These are phyloP conservation scores for Opeltia flavorubescens DNA, from an alignment of 495 filamentous ascomycete species.

Conservation along the genomic window DNA sequence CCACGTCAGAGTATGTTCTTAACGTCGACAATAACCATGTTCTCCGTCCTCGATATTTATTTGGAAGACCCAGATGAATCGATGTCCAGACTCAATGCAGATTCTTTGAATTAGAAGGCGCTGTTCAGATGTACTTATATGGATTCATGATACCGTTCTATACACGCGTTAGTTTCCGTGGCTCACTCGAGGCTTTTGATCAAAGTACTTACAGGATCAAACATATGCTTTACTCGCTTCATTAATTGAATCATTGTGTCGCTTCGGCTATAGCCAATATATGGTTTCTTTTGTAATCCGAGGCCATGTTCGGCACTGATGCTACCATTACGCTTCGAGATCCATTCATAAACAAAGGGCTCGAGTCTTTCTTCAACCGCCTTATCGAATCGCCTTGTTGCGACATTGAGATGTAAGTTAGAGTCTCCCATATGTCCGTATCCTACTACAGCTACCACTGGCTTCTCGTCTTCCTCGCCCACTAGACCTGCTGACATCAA, in stretches of 20 bases:
- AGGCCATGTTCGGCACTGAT: constrained; percentile 95
- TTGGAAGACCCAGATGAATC: too few species aligned
- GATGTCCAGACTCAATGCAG: too few species aligned
- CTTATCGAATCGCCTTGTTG: constrained; percentile 69
- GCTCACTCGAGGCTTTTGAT: background rate
- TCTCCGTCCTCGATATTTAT: background rate
- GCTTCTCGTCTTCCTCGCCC: constrained; percentile 60
- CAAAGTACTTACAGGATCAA: constrained; percentile 64
- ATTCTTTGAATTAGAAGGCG: background rate
- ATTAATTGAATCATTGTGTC: constrained; percentile 76
- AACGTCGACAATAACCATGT: too few species aligned
- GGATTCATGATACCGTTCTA: constrained; percentile 90
- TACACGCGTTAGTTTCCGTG: constrained; percentile 17
- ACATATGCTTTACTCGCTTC: constrained; percentile 83
- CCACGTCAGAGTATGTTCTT: too few species aligned
- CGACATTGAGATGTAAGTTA: constrained; percentile 85
- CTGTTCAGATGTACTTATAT: constrained; percentile 62
- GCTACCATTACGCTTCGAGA: constrained; percentile 68
- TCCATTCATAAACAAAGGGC: constrained; percentile 97
- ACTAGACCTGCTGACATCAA: constrained; percentile 61
- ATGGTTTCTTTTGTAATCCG: constrained; percentile 87
- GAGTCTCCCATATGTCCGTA: constrained; percentile 97
- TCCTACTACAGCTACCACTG: constrained; percentile 79
- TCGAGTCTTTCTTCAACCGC: constrained; percentile 80
- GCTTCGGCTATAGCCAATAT: constrained; percentile 81